phyloP scores from a whole-genome alignment of 768 basidiomycete genomes.

The Goffeauzyma gilvescens region DNA sequence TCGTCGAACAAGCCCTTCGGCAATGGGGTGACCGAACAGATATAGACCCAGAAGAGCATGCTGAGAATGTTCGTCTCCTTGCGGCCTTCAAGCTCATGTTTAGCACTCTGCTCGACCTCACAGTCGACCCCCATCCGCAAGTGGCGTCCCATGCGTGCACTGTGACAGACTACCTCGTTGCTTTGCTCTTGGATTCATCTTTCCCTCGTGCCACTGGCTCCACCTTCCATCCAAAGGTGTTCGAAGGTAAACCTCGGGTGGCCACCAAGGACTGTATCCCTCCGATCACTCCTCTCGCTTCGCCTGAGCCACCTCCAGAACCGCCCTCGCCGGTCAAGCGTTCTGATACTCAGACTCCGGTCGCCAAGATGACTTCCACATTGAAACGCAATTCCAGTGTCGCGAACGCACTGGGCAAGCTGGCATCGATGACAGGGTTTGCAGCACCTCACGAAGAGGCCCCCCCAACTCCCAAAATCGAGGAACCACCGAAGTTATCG shows the following conservation, averaged over 20 bases:
- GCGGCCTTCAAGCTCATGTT: slow-evolving; percentile 92
- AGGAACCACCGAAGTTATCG: no score
- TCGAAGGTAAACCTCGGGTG: slow-evolving; percentile 6
- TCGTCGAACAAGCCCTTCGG: slow-evolving; percentile 49
- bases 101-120: slow-evolving; percentile 67
- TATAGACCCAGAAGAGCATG: slow-evolving; percentile 42
- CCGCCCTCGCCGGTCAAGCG: slow-evolving; percentile 13
- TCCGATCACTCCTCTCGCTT: not conserved
- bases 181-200: slow-evolving; percentile 70
- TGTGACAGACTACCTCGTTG: slow-evolving; percentile 78
- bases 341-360: slow-evolving; percentile 16
- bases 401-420: slow-evolving; percentile 21
- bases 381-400: slow-evolving; percentile 26
- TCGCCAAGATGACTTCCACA: slow-evolving; percentile 4
- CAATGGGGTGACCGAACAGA: slow-evolving; percentile 50
- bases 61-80: slow-evolving; percentile 62
- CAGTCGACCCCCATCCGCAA: slow-evolving; percentile 80
- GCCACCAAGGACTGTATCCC: slow-evolving; percentile 8
- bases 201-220: slow-evolving; percentile 56
- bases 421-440: slow-evolving; percentile 28
- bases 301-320: slow-evolving; percentile 1
- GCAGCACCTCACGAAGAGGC: slow-evolving; percentile 8
- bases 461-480: no score
- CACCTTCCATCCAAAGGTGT: slow-evolving; percentile 35
- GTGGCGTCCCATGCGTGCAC: slow-evolving; percentile 80